phyloP scores from a whole-genome alignment of 768 basidiomycete genomes.

The Hortiboletus flavorubellus region DNA sequence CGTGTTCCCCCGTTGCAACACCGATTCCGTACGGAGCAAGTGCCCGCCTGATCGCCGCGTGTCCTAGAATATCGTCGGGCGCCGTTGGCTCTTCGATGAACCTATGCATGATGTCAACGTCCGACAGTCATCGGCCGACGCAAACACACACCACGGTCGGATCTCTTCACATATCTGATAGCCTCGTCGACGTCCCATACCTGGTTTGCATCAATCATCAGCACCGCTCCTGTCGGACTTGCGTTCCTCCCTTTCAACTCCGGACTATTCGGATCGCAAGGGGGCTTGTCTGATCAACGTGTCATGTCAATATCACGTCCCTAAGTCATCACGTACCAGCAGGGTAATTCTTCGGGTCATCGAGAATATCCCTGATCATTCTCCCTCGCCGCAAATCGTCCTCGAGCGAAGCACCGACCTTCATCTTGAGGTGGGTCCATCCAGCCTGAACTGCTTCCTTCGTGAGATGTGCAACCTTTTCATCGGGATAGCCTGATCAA shows the following conservation, averaged over 20 bases:
- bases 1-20: slow-evolving; percentile 93
- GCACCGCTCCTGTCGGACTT: slow-evolving; percentile 84
- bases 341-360: slow-evolving; percentile 72
- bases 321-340: slow-evolving; percentile 40
- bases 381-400: slow-evolving; percentile 81
- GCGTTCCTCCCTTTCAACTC: slow-evolving; percentile 83
- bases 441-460: slow-evolving; percentile 80
- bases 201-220: slow-evolving; percentile 97
- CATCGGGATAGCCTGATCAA: slow-evolving; percentile 72
- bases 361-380: slow-evolving; percentile 88
- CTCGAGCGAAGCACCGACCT: slow-evolving; percentile 80
- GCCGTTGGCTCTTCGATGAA: slow-evolving; percentile 96
- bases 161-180: slow-evolving; percentile 52
- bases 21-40: slow-evolving; percentile 79
- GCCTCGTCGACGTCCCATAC: slow-evolving; percentile 91
- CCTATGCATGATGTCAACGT: slow-evolving; percentile 31
- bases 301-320: background rate
- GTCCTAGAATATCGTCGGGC: slow-evolving; percentile 86
- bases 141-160: slow-evolving; percentile 34
- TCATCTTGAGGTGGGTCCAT: slow-evolving; percentile 99
- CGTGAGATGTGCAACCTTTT: slow-evolving; percentile 80
- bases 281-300: slow-evolving; percentile 27
- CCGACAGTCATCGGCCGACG: background rate
- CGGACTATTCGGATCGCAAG: slow-evolving; percentile 51
- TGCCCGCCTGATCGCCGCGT: slow-evolving; percentile 74